Percentiles rank a stretch among this genome's conserved stretches.
Conservation (phyloP, 1,139 yeast genomes). For the Candida sp. region DNA sequence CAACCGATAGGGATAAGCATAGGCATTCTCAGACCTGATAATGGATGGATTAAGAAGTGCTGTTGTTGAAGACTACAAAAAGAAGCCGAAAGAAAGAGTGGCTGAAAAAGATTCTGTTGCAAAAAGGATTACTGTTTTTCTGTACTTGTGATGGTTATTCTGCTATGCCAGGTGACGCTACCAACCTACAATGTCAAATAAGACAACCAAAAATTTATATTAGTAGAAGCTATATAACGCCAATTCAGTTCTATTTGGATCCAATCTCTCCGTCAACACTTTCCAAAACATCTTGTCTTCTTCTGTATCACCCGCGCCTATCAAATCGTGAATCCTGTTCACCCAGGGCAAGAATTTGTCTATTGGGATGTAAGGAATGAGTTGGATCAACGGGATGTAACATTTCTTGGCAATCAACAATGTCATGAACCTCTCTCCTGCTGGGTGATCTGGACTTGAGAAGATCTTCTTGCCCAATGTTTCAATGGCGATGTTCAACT, state of each 20-base stretch:
- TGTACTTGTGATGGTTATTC: no score
- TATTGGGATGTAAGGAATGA: slow-evolving; percentile 60
- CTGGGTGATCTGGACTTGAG: slow-evolving; percentile 40
- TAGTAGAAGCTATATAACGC: slow-evolving; percentile 40
- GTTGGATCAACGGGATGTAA: slow-evolving; percentile 42
- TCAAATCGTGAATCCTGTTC: slow-evolving; percentile 44
- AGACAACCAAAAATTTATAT: no score
- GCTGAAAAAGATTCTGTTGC: no score
- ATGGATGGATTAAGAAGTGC: no score
- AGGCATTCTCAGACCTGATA: no score
- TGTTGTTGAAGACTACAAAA: no score
- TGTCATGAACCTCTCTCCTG: slow-evolving; percentile 44
- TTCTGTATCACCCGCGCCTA: slow-evolving; percentile 39
- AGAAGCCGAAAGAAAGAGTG: no score
- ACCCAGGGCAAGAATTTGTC: slow-evolving; percentile 52
- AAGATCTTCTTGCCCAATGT: slow-evolving; percentile 57
- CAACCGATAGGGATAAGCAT: no score
- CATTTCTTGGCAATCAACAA: slow-evolving; percentile 42
- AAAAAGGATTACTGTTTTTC: no score
- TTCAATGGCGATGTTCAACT: slow-evolving; percentile 61
- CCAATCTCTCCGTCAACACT: slow-evolving; percentile 51
- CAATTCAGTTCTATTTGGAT: slow-evolving; percentile 61
- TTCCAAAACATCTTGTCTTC: slow-evolving; percentile 42
- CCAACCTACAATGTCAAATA: no score
- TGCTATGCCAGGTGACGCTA: no score